phyloP scores from a whole-genome alignment of 306 rosid species.

The Begonia masoniana region DNA sequence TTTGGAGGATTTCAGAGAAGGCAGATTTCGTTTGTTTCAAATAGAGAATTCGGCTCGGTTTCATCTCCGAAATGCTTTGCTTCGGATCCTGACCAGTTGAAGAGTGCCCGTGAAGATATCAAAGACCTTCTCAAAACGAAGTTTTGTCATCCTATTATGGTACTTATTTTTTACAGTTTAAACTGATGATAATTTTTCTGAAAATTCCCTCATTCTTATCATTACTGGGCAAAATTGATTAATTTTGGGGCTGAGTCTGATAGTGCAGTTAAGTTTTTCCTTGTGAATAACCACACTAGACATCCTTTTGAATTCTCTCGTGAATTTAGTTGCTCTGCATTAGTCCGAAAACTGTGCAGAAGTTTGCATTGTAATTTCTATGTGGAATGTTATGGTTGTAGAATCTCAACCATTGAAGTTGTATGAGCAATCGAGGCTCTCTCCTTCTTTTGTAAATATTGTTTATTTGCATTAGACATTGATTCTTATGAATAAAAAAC shows the following conservation, averaged over 20 bases:
- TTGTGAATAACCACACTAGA: too few species aligned
- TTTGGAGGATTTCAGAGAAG: constrained; percentile 26
- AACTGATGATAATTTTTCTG: background rate
- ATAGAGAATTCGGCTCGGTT: constrained; percentile 31
- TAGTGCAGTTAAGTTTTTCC: too few species aligned
- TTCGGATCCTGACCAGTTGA: constrained; percentile 75
- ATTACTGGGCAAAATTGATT: background rate
- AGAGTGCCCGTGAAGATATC: constrained; percentile 71
- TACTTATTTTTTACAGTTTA: constrained; percentile 6
- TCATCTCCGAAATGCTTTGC: constrained; percentile 45
- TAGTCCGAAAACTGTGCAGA: background rate
- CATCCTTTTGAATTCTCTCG: background rate
- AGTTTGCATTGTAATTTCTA: too few species aligned
- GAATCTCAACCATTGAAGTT: too few species aligned
- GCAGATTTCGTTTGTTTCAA: constrained; percentile 24
- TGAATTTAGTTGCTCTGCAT: background rate
- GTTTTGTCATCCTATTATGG: constrained; percentile 84
- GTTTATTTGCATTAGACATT: too few species aligned
- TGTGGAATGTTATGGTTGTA: too few species aligned
- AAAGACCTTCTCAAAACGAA: constrained; percentile 56
- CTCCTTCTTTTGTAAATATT: too few species aligned
- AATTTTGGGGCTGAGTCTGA: background rate
- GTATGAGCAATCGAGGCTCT: too few species aligned
- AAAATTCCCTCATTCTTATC: background rate
- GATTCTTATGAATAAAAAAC: too few species aligned